Percentiles rank a stretch among this genome's conserved stretches.
These are phyloP conservation scores for Termitomyces sp. DNA, from an alignment of 768 basidiomycete species.

Conservation along the genomic window DNA sequence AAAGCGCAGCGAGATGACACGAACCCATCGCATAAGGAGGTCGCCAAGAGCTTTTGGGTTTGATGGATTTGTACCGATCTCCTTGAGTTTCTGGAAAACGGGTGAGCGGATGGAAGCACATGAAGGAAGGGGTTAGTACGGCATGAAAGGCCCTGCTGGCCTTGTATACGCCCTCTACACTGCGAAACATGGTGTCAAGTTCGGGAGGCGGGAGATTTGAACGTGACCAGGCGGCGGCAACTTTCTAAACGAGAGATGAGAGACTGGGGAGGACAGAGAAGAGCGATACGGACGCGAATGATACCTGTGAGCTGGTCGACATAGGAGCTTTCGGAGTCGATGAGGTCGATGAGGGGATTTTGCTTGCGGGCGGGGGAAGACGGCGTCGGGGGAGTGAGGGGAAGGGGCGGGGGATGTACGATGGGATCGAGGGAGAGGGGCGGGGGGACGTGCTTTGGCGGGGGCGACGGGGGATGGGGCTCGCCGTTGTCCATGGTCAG, in stretches of 20 bases:
- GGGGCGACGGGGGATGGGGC: not conserved
- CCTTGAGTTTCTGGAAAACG: constrained; percentile 75
- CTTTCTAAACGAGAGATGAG: constrained; percentile 54
- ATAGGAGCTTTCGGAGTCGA: constrained; percentile 90
- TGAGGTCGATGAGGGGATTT: constrained; percentile 87
- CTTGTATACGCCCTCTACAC: constrained; percentile 88
- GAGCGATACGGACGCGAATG: constrained; percentile 64
- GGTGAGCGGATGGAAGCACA: constrained; percentile 10
- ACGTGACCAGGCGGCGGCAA: constrained; percentile 97
- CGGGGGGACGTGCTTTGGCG: constrained; percentile 1
- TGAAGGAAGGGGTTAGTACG: constrained; percentile 32
- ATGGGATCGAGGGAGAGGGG: constrained; percentile 4
- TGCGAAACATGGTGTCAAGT: constrained; percentile 91
- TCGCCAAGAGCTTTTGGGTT: constrained; percentile 94
- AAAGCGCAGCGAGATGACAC: constrained; percentile 20
- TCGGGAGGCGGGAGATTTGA: constrained; percentile 90
- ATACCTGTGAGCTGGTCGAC: constrained; percentile 86
- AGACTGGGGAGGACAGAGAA: constrained; percentile 7
- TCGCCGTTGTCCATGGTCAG: constrained; percentile 12
- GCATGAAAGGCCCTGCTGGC: constrained; percentile 77
- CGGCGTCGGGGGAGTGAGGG: constrained; percentile 29
- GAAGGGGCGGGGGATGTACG: constrained; percentile 13
- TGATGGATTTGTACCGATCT: constrained; percentile 88
- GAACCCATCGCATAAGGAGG: constrained; percentile 94
- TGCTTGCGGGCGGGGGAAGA: constrained; percentile 37